Percentiles rank a stretch among this genome's conserved stretches.
These are phyloP conservation scores for Nakaseomyces delphensis DNA, from an alignment of 1,139 yeast genomes.

Conservation along the genomic window DNA sequence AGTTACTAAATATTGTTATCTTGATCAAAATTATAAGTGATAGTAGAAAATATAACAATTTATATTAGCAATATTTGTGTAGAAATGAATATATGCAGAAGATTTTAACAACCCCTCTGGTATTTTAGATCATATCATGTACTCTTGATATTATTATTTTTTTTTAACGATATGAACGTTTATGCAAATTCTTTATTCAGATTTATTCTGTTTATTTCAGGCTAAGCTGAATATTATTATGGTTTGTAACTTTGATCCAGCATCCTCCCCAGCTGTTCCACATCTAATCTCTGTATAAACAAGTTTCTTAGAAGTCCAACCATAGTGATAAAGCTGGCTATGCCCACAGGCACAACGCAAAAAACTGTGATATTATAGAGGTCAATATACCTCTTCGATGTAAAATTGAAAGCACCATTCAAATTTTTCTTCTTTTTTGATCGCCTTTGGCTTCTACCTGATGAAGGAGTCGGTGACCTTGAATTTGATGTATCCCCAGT, in stretches of 20 bases:
- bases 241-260: constrained; percentile 9
- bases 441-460: neutral
- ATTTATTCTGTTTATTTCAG: neutral
- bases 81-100: constrained; percentile 4
- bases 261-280: constrained; percentile 37
- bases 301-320: constrained; percentile 67
- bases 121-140: neutral
- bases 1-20: neutral
- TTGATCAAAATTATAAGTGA: neutral
- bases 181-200: neutral
- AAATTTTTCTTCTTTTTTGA: constrained; percentile 3
- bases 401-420: constrained; percentile 13
- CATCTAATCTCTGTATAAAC: constrained; percentile 64
- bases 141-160: too few relatives aligned
- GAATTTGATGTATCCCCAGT: neutral
- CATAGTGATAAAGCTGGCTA: constrained; percentile 92
- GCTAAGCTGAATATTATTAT: neutral
- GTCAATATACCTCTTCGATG: constrained; percentile 52
- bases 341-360: constrained; percentile 94
- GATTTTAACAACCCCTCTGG: too few relatives aligned
- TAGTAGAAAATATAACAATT: neutral
- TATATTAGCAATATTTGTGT: neutral
- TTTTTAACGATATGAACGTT: neutral
- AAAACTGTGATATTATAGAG: constrained; percentile 82
- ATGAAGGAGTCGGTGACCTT: constrained; percentile 1